Evolutionary conservation across 1,284 basidiomycete genomes (phyloP).

Genomic region (Cerrena zonata): DNA sequence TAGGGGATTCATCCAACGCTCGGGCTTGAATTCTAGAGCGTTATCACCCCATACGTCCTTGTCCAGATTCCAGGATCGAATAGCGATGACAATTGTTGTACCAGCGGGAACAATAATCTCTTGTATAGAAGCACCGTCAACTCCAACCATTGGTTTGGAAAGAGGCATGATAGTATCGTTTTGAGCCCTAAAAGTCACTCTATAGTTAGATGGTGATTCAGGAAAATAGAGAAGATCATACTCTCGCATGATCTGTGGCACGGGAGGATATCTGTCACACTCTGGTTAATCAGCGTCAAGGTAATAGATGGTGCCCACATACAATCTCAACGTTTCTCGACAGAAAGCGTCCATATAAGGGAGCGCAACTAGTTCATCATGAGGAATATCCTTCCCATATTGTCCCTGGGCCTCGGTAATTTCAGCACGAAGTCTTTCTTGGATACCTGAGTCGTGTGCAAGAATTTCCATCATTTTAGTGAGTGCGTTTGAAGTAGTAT

Average conservation of each 20-base stretch:
- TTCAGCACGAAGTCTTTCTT: constrained; percentile 2
- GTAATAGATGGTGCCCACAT: not conserved
- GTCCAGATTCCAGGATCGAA: constrained; percentile 39
- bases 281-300: constrained; percentile 7
- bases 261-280: constrained; percentile 4
- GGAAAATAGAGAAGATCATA: not conserved
- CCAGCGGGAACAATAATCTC: too few species aligned
- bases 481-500: constrained; percentile 7
- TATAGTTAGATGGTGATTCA: constrained; percentile 12
- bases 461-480: constrained; percentile 7
- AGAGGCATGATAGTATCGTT: constrained; percentile 20
- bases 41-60: constrained; percentile 52
- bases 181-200: constrained; percentile 18
- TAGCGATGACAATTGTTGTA: constrained; percentile 41
- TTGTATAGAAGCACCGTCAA: too few species aligned
- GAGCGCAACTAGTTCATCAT: not conserved
- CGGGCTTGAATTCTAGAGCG: constrained; percentile 41
- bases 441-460: not conserved
- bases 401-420: not conserved
- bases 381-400: not conserved
- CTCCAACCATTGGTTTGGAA: constrained; percentile 16
- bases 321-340: constrained; percentile 23
- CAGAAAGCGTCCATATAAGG: constrained; percentile 7
- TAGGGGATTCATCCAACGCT: too few species aligned
- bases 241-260: constrained; percentile 5